phyloP scores from a whole-genome alignment of 1,139 yeast species.

The Suhomyces coccinellae region DNA sequence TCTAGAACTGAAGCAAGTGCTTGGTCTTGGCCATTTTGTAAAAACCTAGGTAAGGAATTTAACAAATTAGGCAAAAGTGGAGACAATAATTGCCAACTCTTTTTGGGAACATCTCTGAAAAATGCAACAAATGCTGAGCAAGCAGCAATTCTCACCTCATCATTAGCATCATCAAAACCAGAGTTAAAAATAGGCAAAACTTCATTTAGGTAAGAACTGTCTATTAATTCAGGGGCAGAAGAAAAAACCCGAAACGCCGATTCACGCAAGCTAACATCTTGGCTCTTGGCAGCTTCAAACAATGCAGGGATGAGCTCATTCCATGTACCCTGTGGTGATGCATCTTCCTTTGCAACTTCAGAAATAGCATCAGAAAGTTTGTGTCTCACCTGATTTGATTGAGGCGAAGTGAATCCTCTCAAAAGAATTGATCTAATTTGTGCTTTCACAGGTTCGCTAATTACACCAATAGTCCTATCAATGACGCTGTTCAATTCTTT shows the following conservation, averaged over 20 bases:
- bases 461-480: conserved; percentile 74
- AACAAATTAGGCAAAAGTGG: conserved; percentile 80
- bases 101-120: conserved; percentile 77
- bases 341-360: conserved; percentile 77
- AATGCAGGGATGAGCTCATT: conserved; percentile 74
- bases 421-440: conserved; percentile 69
- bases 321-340: conserved; percentile 60
- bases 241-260: conserved; percentile 89
- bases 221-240: conserved; percentile 77
- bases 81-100: conserved; percentile 72
- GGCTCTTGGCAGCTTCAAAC: conserved; percentile 62
- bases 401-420: conserved; percentile 68
- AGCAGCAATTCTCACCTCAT: conserved; percentile 86
- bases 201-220: conserved; percentile 53
- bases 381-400: conserved; percentile 76
- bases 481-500: conserved; percentile 60
- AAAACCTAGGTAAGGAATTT: conserved; percentile 82
- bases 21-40: conserved; percentile 73
- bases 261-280: conserved; percentile 77
- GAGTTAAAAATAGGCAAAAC: conserved; percentile 69
- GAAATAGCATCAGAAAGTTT: conserved; percentile 93
- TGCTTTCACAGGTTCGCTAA: conserved; percentile 56
- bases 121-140: conserved; percentile 91
- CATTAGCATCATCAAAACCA: conserved; percentile 78
- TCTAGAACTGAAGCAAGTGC: conserved; percentile 88